phyloP scores from a whole-genome alignment of 2,329 filamentous ascomycete genomes.

The Colletotrichum sp. region DNA sequence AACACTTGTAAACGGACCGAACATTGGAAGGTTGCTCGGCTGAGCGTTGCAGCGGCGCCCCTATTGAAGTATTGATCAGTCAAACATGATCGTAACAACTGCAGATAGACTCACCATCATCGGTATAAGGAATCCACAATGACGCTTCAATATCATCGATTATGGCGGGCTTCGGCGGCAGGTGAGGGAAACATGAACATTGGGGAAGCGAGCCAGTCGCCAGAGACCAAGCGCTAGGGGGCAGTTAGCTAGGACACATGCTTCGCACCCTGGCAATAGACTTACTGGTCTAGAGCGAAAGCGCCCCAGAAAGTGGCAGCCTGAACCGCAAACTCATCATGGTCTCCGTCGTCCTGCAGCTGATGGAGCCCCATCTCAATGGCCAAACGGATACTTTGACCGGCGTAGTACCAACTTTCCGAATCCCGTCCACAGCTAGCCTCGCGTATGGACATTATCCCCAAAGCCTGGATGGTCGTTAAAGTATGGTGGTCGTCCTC shows the following conservation, averaged over 20 bases:
- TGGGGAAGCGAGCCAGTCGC: conserved; percentile 67
- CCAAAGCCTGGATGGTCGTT: conserved; percentile 76
- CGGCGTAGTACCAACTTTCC: conserved; percentile 74
- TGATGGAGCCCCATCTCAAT: conserved; percentile 75
- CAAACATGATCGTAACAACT: neutral
- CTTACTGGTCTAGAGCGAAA: conserved; percentile 68
- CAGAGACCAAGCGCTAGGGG: conserved; percentile 65
- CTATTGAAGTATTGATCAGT: conserved; percentile 32
- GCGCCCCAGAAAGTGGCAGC: conserved; percentile 67
- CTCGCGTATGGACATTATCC: conserved; percentile 78
- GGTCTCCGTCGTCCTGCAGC: conserved; percentile 49
- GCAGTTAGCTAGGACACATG: neutral
- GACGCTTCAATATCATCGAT: conserved; percentile 65
- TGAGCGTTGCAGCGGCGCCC: conserved; percentile 57
- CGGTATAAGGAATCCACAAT: conserved; percentile 63
- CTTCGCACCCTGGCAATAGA: neutral
- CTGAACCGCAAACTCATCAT: conserved; percentile 63
- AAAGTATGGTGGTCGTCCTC: conserved; percentile 65
- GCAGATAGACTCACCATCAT: conserved; percentile 52
- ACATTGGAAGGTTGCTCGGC: conserved; percentile 71
- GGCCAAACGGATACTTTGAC: conserved; percentile 74
- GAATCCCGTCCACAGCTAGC: conserved; percentile 75
- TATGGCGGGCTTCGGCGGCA: conserved; percentile 64
- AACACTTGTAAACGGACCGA: conserved; percentile 69
- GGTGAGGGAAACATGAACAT: conserved; percentile 59